These are phyloP conservation scores for Lepidium africanum DNA, from an alignment of 345 rosid species.

Conservation along the genomic window DNA sequence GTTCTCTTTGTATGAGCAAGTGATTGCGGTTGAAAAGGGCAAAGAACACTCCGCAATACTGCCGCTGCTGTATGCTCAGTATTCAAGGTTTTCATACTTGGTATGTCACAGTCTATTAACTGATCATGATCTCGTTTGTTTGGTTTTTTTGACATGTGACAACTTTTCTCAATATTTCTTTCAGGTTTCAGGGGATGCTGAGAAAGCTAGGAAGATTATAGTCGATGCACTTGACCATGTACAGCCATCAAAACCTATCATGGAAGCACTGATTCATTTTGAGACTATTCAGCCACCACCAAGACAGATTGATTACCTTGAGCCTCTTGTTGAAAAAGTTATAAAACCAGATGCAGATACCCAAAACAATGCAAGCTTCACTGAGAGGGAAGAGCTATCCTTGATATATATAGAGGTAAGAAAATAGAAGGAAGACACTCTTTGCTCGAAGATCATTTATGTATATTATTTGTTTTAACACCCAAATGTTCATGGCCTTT, in stretches of 20 bases:
- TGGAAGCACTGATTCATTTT: slow-evolving; percentile 71
- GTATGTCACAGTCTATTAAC: slow-evolving; percentile 36
- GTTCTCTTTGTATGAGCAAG: slow-evolving; percentile 74
- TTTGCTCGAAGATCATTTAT: neutral
- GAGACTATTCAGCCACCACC: slow-evolving; percentile 67
- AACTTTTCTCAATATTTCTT: neutral
- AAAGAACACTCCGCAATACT: slow-evolving; percentile 76
- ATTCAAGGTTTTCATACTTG: slow-evolving; percentile 65
- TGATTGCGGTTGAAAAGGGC: slow-evolving; percentile 91
- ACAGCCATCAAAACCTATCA: slow-evolving; percentile 67
- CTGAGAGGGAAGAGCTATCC: slow-evolving; percentile 88
- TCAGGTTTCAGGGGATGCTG: slow-evolving; percentile 62
- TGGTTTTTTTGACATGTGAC: neutral
- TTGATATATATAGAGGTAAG: slow-evolving; percentile 80
- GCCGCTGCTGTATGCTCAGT: slow-evolving; percentile 84
- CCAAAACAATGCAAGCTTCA: slow-evolving; percentile 35
- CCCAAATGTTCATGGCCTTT: slow-evolving; percentile 6
- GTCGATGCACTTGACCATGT: slow-evolving; percentile 65
- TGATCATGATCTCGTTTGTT: neutral
- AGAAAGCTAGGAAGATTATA: slow-evolving; percentile 71
- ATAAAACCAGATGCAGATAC: slow-evolving; percentile 48
- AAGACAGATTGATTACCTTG: slow-evolving; percentile 65
- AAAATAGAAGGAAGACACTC: neutral
- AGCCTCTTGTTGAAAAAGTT: slow-evolving; percentile 63
- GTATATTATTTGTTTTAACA: neutral